These are phyloP conservation scores for Circinella minor DNA, from an alignment of 371 early-diverging fungal species.

Conservation along the genomic window DNA sequence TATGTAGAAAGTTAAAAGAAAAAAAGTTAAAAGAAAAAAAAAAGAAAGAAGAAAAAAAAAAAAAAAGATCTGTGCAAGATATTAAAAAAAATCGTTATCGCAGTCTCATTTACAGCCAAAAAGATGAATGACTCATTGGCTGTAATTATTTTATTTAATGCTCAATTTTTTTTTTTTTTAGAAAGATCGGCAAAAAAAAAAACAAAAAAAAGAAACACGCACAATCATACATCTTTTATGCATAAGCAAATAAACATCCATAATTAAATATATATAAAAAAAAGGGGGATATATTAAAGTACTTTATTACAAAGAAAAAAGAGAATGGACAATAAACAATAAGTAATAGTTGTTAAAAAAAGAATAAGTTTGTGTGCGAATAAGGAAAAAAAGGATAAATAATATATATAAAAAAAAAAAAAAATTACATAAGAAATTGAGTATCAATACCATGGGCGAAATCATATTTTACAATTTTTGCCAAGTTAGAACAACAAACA, in stretches of 20 bases:
- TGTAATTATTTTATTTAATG: too few relatives aligned
- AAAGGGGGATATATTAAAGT: not conserved
- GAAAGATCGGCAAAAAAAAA: too few relatives aligned
- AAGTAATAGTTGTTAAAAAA: too few relatives aligned
- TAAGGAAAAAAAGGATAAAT: too few relatives aligned
- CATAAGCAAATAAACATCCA: too few relatives aligned
- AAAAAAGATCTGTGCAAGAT: constrained; percentile 1
- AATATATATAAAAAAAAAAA: not conserved
- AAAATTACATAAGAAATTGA: constrained; percentile 42
- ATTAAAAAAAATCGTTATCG: not conserved
- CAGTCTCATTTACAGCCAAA: constrained; percentile 1
- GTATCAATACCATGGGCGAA: constrained; percentile 73
- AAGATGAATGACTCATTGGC: not conserved
- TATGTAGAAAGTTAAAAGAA: not conserved
- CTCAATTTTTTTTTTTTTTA: too few relatives aligned
- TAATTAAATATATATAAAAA: not conserved
- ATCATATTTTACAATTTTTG: constrained; percentile 82
- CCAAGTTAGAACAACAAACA: constrained; percentile 83
- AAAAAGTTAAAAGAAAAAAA: not conserved
- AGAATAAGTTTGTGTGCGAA: too few relatives aligned
- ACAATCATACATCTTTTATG: too few relatives aligned
- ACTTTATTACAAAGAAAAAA: constrained; percentile 4
- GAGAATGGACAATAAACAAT: too few relatives aligned
- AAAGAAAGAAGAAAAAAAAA: constrained; percentile 4
- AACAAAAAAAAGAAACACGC: too few relatives aligned